phyloP scores from a whole-genome alignment of 768 basidiomycete genomes.

The Tulasnella sp. region DNA sequence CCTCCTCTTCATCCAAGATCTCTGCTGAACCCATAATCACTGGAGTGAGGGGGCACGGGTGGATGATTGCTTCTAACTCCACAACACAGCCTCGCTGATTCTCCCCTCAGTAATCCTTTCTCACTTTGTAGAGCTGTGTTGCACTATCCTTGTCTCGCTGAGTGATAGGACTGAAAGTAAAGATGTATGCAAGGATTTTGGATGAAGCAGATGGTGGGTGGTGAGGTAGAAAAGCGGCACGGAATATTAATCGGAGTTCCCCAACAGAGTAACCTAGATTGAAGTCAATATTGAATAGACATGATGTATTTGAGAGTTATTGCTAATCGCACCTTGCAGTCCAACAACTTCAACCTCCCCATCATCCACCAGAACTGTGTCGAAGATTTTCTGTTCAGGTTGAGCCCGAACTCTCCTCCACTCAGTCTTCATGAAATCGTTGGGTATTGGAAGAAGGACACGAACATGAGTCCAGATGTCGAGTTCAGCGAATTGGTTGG shows the following conservation, averaged over 20 bases:
- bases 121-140: neutral
- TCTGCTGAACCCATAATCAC: neutral
- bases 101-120: neutral
- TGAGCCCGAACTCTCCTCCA: neutral
- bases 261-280: neutral
- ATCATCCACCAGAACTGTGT: neutral
- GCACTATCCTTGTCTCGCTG: neutral
- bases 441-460: neutral
- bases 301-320: neutral
- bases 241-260: neutral
- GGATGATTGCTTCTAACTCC: neutral
- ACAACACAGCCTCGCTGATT: neutral
- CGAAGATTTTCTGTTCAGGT: neutral
- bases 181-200: neutral
- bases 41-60: neutral
- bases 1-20: neutral
- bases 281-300: neutral
- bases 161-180: neutral
- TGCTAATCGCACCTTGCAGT: neutral
- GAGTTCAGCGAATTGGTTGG: neutral
- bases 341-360: neutral
- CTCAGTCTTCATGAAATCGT: neutral
- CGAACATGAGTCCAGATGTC: neutral
- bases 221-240: neutral
- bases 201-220: neutral